Base-by-base conservation (phyloP, 2,329 filamentous ascomycete genomes). In the Microcyclosporella mali region DNA sequence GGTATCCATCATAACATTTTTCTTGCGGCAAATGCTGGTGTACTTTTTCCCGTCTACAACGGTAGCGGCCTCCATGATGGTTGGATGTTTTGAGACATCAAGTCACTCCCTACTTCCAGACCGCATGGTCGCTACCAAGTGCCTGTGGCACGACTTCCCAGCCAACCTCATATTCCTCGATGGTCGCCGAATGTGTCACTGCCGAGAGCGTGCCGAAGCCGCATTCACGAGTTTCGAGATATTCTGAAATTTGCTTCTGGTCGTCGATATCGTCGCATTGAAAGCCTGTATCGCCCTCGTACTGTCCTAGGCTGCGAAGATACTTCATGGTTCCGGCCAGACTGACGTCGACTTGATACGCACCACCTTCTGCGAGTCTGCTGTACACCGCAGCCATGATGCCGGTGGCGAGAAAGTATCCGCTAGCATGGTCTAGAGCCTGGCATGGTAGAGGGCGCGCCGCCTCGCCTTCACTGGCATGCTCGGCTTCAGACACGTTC, bases 271-370 rank as follows among this genome's bases (percentile, higher is more conserved):
- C 59, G 30, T 66, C 61, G 3, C 55, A 55, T 2, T 67, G 52
- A 33, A 78, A 78, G 0, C 74, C 73, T 2, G 51, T 61, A 1
- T 50, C 54, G 0, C 65, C 72, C 3, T 64, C 58, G 47, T 70
- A 71, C 44, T 75, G 75, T 0, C 77, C 76, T 11, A 81, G 52
- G 21, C 72, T 75, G 19, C 73, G 64, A 29, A 80, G 55, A 55
- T 78, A 79, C 51, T 72, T 76, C 72, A 73, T 74, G 2, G 70
- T 66, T 1, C 72, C 75, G 0, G 74, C 76, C 2, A 81, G 63
- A 6, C 73, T 78, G 1, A 79, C 75, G 19, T 75, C 64, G 0
- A 79, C 70, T n/a, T 67, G 56, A 57, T 72, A 79, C 1, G 69
- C 65, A 0, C 72, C 71, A 1, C 72, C 73, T 14, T 67, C 62